Evolutionary conservation across 202 grass and related monocot species (phyloP).

Genomic region (Panicum virgatum): DNA sequence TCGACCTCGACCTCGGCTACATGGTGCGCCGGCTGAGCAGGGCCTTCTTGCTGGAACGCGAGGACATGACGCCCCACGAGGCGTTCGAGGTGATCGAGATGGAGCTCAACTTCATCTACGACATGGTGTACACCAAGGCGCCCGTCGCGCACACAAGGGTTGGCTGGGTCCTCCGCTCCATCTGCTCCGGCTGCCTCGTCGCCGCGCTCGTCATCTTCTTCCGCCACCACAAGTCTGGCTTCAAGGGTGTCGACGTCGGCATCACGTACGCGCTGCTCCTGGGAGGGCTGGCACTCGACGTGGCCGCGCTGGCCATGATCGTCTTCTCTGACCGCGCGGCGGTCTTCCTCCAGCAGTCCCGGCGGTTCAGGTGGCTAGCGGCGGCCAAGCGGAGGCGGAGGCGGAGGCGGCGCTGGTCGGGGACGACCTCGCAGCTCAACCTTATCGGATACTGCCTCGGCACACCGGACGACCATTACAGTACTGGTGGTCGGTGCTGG

Average conservation of each 20-base stretch:
- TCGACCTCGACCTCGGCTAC: slow-evolving; percentile 52
- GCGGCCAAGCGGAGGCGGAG: not conserved
- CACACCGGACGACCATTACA: not conserved
- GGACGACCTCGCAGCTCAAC: slow-evolving; percentile 42
- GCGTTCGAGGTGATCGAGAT: slow-evolving; percentile 56
- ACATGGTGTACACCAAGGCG: slow-evolving; percentile 58
- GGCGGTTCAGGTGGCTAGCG: not conserved
- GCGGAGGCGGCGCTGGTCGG: slow-evolving; percentile 28
- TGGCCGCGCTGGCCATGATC: slow-evolving; percentile 8
- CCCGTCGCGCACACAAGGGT: not conserved
- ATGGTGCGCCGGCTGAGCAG: slow-evolving; percentile 37
- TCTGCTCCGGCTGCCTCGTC: not conserved
- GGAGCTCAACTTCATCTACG: slow-evolving; percentile 65
- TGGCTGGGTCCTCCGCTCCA: slow-evolving; percentile 28
- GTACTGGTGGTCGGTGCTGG: too few species aligned
- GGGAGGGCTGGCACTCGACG: slow-evolving; percentile 49
- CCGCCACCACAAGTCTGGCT: not conserved
- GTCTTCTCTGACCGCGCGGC: slow-evolving; percentile 30
- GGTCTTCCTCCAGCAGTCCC: not conserved
- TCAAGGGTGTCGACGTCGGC: slow-evolving; percentile 18
- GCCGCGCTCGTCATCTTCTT: slow-evolving; percentile 14
- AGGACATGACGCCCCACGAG: accelerated
- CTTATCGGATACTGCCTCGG: slow-evolving; percentile 44
- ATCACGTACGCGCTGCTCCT: slow-evolving; percentile 54
- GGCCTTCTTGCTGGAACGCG: slow-evolving; percentile 33